Evolutionary conservation across 805 yeast species (phyloP).

Genomic region (Starmerella davenportii): DNA sequence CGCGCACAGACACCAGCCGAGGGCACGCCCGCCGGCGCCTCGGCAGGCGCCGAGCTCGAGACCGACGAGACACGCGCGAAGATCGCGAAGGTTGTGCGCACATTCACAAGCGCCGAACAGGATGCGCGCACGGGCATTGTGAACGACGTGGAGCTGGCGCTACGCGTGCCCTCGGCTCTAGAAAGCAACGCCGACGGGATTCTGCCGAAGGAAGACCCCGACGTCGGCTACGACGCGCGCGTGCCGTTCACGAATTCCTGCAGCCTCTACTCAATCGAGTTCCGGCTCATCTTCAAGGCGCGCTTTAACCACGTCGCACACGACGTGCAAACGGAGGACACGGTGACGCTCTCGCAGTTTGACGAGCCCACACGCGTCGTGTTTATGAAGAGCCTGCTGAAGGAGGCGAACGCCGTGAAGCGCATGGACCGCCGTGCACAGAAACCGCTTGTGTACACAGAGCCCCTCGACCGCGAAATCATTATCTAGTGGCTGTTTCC

Average conservation of each 20-base stretch:
- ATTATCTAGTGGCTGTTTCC: too few species aligned
- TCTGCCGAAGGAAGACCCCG: conserved; percentile 22
- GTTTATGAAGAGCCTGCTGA: conserved; percentile 22
- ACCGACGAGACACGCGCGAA: conserved; percentile 18
- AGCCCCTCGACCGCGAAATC: conserved; percentile 8
- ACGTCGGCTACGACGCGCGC: conserved; percentile 22
- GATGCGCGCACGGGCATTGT: conserved; percentile 13
- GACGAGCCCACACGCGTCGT: conserved; percentile 22
- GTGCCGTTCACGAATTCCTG: conserved; percentile 24
- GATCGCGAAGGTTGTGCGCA: conserved; percentile 18
- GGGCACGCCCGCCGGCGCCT: neutral
- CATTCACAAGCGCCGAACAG: conserved; percentile 17
- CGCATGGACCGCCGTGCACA: conserved; percentile 8
- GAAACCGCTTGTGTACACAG: conserved; percentile 13
- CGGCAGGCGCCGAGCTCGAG: conserved; percentile 19
- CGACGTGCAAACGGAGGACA: conserved; percentile 23
- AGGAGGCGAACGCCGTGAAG: conserved; percentile 21
- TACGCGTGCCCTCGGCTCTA: conserved; percentile 19
- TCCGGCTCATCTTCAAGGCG: conserved; percentile 21
- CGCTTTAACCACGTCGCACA: conserved; percentile 24
- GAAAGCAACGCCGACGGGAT: conserved; percentile 12
- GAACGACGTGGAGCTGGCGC: conserved; percentile 15
- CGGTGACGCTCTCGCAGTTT: conserved; percentile 24
- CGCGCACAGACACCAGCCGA: neutral
- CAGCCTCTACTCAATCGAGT: conserved; percentile 22